Evolutionary conservation across 495 filamentous ascomycete species (phyloP).

Genomic region (Aspergillus incahuasiensis): DNA sequence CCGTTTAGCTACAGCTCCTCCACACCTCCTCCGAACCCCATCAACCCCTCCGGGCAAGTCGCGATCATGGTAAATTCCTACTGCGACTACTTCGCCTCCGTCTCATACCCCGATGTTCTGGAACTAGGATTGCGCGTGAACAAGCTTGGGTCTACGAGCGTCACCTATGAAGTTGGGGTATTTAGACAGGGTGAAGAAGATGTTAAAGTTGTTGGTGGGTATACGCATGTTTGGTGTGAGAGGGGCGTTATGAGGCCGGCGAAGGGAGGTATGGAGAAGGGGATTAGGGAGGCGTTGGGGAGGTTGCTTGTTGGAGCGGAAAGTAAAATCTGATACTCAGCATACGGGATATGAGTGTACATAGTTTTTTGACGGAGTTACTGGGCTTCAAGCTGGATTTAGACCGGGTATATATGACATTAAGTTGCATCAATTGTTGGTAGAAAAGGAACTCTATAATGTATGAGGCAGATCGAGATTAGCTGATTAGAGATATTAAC

Average conservation of each 20-base stretch:
- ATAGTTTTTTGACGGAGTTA: neutral
- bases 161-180: conserved; percentile 88
- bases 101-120: conserved; percentile 76
- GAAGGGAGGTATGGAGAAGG: conserved; percentile 43
- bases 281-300: conserved; percentile 42
- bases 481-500: neutral
- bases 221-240: conserved; percentile 86
- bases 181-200: conserved; percentile 71
- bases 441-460: no score
- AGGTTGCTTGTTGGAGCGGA: conserved; percentile 34
- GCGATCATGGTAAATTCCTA: conserved; percentile 79
- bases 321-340: conserved; percentile 16
- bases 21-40: neutral
- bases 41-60: conserved; percentile 45
- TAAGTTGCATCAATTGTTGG: no score
- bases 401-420: neutral
- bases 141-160: conserved; percentile 78
- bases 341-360: neutral
- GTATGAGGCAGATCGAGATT: neutral
- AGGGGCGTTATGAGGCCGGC: conserved; percentile 63
- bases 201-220: conserved; percentile 80
- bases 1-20: conserved; percentile 47
- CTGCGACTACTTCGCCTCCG: conserved; percentile 78
- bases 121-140: conserved; percentile 80
- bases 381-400: neutral